A percentile compares a stretch with the other conserved stretches of the same genome.
Conservation (phyloP, 129 eudicot species). For the Smallanthus sonchifolius region DNA sequence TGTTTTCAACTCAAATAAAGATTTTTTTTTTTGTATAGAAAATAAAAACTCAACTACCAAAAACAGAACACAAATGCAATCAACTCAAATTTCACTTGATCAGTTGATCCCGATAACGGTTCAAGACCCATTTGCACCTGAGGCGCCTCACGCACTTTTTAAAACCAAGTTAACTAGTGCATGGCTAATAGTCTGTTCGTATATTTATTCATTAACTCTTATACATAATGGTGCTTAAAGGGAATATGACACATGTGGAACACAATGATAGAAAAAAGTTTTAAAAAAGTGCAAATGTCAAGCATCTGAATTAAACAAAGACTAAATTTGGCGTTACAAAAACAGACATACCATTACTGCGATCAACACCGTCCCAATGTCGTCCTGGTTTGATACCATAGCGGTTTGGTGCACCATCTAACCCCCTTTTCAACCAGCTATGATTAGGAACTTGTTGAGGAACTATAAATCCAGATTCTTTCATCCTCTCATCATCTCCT, state of each 20-base stretch:
- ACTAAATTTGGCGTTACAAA: not conserved
- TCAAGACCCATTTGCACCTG: not conserved
- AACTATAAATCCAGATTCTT: slow-evolving; percentile 86
- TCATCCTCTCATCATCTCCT: slow-evolving; percentile 79
- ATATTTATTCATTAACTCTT: not conserved
- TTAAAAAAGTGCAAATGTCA: not conserved
- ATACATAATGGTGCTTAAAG: not conserved
- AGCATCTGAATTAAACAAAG: not conserved
- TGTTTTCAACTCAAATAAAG: not conserved
- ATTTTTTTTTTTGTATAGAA: not conserved
- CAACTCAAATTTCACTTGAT: not conserved
- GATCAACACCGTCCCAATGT: slow-evolving; percentile 98
- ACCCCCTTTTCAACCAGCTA: slow-evolving; percentile 83
- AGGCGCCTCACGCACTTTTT: too few relatives aligned
- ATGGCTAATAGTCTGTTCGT: not conserved
- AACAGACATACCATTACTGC: slow-evolving; percentile 69
- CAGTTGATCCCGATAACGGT: not conserved
- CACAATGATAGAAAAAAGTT: not conserved
- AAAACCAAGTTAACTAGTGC: not conserved
- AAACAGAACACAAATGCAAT: not conserved
- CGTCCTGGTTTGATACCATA: slow-evolving; percentile 88
- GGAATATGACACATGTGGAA: not conserved
- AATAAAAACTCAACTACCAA: not conserved
- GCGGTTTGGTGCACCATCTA: slow-evolving; percentile 85
- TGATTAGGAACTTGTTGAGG: slow-evolving; percentile 88